phyloP scores from a whole-genome alignment of 805 yeast genomes.

The Candida khao-thaluensis region DNA sequence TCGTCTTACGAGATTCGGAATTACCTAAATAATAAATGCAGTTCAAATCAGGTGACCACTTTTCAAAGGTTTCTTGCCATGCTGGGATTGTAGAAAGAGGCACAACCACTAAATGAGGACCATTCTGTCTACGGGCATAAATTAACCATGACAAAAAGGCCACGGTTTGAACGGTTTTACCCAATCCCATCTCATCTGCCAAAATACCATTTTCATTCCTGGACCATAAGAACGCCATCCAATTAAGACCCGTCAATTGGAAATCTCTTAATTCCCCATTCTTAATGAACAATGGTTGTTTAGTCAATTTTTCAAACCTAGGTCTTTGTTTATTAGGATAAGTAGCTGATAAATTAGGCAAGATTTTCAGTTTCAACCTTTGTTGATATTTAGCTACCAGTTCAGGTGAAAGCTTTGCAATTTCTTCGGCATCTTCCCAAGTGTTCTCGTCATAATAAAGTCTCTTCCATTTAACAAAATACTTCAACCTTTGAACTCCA shows the following conservation, averaged over 20 bases:
- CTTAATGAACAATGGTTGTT: conserved; percentile 87
- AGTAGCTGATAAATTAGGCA: conserved; percentile 76
- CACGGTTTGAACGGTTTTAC: conserved; percentile 96
- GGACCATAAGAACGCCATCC: conserved; percentile 99
- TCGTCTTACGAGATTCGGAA: conserved; percentile 75
- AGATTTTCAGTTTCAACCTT: conserved; percentile 76
- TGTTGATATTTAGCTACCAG: conserved; percentile 82
- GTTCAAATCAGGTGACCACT: conserved; percentile 96
- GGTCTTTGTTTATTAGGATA: conserved; percentile 76
- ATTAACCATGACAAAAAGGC: conserved; percentile 92
- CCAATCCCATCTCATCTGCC: conserved; percentile 99
- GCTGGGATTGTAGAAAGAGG: conserved; percentile 96
- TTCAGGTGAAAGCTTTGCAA: conserved; percentile 79
- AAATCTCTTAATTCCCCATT: conserved; percentile 93
- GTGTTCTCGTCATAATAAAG: conserved; percentile 93
- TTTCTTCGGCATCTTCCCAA: conserved; percentile 91
- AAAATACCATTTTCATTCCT: conserved; percentile 95
- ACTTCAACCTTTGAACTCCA: conserved; percentile 68
- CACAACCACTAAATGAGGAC: conserved; percentile 95
- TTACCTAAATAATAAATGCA: conserved; percentile 93
- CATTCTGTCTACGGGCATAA: conserved; percentile 93
- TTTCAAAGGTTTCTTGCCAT: conserved; percentile 98
- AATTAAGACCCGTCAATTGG: conserved; percentile 95
- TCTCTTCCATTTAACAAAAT: conserved; percentile 91
- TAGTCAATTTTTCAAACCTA: conserved; percentile 77